Conservation (phyloP, 208 protist species). For the Strigomonas galati region DNA sequence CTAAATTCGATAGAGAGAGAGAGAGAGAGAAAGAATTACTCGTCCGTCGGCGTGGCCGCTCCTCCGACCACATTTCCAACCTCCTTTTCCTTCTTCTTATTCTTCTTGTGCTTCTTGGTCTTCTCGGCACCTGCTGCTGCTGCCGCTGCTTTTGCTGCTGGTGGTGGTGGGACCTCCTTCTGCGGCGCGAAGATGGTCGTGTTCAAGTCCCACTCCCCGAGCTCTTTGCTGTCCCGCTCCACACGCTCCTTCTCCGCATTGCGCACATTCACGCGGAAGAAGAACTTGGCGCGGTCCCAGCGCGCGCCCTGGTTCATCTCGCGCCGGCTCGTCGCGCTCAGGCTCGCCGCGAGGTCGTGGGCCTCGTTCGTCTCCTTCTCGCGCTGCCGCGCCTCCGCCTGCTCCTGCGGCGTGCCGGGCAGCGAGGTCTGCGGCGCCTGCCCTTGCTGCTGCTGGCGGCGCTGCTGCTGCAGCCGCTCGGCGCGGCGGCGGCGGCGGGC, state of each 20-base stretch:
- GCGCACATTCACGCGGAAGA: constrained; percentile 33
- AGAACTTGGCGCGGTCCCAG: constrained; percentile 31
- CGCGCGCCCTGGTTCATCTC: background rate
- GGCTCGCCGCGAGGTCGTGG: background rate
- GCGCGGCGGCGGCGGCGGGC: background rate
- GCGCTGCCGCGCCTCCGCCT: background rate
- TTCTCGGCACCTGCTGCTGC: background rate
- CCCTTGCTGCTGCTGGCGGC: too few species aligned
- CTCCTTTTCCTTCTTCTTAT: background rate
- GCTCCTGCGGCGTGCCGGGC: background rate
- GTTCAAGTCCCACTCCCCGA: constrained; percentile 5
- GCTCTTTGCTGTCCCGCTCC: constrained; percentile 14
- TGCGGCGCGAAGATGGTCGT: constrained; percentile 7
- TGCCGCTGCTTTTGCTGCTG: too few species aligned
- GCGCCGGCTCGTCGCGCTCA: background rate
- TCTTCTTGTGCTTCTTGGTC: background rate
- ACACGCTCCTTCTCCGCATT: constrained; percentile 25
- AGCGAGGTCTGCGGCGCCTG: too few species aligned
- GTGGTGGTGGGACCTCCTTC: background rate
- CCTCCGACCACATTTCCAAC: too few species aligned
- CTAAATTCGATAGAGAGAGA: too few species aligned
- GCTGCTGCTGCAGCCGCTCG: background rate
- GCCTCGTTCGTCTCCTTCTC: background rate
- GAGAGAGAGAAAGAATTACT: too few species aligned
- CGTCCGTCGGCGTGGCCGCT: too few species aligned